Evolutionary conservation across 345 rosid species (phyloP).

Genomic region (Citrus glauca): DNA sequence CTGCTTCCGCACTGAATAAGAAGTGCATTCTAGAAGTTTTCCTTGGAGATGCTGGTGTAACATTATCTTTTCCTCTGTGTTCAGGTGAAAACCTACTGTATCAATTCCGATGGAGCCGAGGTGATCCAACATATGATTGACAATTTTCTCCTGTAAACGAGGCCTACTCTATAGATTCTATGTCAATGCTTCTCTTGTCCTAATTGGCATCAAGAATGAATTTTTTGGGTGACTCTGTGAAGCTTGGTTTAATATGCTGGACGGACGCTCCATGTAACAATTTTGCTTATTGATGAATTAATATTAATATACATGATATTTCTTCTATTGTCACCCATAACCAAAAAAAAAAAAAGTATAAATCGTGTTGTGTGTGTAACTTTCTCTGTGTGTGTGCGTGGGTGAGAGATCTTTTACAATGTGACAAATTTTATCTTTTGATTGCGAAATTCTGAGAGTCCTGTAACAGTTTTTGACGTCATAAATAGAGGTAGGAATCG

Average conservation of each 20-base stretch:
- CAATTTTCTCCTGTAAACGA: slow-evolving; percentile 42
- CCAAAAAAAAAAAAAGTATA: not conserved
- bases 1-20: not conserved
- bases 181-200: not conserved
- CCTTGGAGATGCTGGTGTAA: slow-evolving; percentile 2
- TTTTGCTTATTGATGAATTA: not conserved
- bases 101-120: slow-evolving; percentile 75
- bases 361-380: not conserved
- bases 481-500: not conserved
- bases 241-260: not conserved
- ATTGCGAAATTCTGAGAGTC: not conserved
- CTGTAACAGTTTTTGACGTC: not conserved
- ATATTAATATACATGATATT: too few species aligned
- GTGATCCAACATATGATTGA: slow-evolving; percentile 83
- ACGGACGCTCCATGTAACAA: not conserved
- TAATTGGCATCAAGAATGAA: not conserved
- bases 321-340: too few species aligned
- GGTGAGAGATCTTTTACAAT: too few species aligned
- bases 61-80: not conserved
- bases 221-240: not conserved
- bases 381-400: too few species aligned
- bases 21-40: not conserved
- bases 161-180: not conserved
- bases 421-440: not conserved
- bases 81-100: slow-evolving; percentile 56